A percentile compares a stretch with the other conserved stretches of the same genome.
phyloP scores from a whole-genome alignment of 108 stramenopile species.

The Hondaea fermentalgiana region DNA sequence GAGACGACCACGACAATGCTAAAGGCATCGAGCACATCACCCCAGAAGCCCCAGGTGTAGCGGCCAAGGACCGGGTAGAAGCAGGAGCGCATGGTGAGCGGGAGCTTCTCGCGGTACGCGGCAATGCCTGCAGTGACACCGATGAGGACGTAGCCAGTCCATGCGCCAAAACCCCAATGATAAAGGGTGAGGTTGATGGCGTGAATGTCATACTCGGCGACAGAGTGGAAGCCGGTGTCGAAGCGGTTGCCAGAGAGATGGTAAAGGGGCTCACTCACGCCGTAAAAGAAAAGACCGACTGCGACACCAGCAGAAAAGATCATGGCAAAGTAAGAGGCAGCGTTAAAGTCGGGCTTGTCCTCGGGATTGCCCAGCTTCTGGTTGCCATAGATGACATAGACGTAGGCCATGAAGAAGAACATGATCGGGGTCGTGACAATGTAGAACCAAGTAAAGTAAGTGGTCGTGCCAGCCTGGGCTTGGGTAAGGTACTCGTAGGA shows the following conservation, averaged over 20 bases:
- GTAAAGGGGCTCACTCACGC: slow-evolving; percentile 47
- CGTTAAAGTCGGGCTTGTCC: slow-evolving; percentile 46
- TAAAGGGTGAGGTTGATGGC: slow-evolving; percentile 48
- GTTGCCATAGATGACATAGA: slow-evolving; percentile 30
- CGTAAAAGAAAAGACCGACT: slow-evolving; percentile 54
- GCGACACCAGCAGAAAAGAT: slow-evolving; percentile 56
- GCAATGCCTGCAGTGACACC: slow-evolving; percentile 43
- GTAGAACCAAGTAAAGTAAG: slow-evolving; percentile 9
- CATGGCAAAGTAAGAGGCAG: slow-evolving; percentile 54
- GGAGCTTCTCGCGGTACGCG: slow-evolving; percentile 39
- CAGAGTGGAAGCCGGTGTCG: background rate
- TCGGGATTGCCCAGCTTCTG: slow-evolving; percentile 46
- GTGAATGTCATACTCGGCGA: background rate
- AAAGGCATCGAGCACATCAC: slow-evolving; percentile 55
- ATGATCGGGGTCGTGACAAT: background rate
- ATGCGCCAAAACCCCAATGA: slow-evolving; percentile 59
- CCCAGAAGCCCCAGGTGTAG: slow-evolving; percentile 57
- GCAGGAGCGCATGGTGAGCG: slow-evolving; percentile 49
- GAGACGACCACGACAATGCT: slow-evolving; percentile 51
- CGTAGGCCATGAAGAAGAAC: background rate
- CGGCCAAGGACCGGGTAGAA: slow-evolving; percentile 57
- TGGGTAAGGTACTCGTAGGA: background rate
- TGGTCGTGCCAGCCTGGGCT: background rate
- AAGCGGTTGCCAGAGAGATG: background rate
- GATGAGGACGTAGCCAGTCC: slow-evolving; percentile 48